These are phyloP conservation scores for Rhypophila decipiens DNA, from an alignment of 495 filamentous ascomycete genomes.

Conservation along the genomic window DNA sequence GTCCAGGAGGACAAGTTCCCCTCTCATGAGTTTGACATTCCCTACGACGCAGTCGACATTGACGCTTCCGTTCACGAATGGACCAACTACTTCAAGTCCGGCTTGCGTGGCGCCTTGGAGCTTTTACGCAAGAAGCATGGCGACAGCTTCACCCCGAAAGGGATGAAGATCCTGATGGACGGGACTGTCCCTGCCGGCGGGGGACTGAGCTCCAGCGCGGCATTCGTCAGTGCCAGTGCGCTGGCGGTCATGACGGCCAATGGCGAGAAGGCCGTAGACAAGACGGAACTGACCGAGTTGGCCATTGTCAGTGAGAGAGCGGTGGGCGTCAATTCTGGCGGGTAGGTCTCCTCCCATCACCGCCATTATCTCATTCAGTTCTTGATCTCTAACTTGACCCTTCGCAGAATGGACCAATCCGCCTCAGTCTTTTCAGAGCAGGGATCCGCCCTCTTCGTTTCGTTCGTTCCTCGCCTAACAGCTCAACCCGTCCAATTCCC, in stretches of 20 bases:
- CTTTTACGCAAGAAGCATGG: slow-evolving; percentile 65
- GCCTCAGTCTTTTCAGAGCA: slow-evolving; percentile 86
- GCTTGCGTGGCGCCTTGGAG: slow-evolving; percentile 72
- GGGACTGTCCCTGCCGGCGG: slow-evolving; percentile 88
- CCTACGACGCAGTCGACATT: slow-evolving; percentile 64
- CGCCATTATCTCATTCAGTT: neutral
- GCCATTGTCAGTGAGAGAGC: slow-evolving; percentile 91
- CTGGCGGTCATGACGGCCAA: slow-evolving; percentile 85
- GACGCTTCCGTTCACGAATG: slow-evolving; percentile 82
- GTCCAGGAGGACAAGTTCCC: slow-evolving; percentile 71
- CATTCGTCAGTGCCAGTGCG: slow-evolving; percentile 86
- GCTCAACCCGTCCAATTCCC: slow-evolving; percentile 81
- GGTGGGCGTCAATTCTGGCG: slow-evolving; percentile 94
- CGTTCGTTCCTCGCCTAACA: slow-evolving; percentile 74
- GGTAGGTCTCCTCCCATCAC: slow-evolving; percentile 43
- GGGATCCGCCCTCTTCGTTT: slow-evolving; percentile 83
- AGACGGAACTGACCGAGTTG: slow-evolving; percentile 81
- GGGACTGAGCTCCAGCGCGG: slow-evolving; percentile 87
- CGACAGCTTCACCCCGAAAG: slow-evolving; percentile 54
- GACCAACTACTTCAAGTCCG: slow-evolving; percentile 98
- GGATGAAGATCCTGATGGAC: slow-evolving; percentile 85
- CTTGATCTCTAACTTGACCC: neutral
- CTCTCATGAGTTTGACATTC: slow-evolving; percentile 65
- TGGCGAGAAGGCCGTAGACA: slow-evolving; percentile 70
- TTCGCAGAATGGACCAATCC: slow-evolving; percentile 87